These are phyloP conservation scores for Kalmanozyma brasiliensis DNA, from an alignment of 1,284 basidiomycete genomes.

Conservation along the genomic window DNA sequence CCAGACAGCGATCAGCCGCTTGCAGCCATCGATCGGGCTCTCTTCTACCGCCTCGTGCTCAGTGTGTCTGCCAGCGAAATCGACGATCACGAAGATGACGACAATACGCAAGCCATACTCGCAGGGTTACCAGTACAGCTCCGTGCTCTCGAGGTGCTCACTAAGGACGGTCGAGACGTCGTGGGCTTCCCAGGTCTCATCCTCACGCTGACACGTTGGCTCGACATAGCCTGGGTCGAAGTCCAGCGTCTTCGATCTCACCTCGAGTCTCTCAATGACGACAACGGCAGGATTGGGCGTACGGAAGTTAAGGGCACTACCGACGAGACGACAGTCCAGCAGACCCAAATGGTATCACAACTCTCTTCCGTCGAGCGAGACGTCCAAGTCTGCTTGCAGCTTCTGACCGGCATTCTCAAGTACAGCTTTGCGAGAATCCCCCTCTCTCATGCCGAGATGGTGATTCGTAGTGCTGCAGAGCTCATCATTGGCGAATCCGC, in stretches of 20 bases:
- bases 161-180: slow-evolving; percentile 61
- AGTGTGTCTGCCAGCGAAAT: slow-evolving; percentile 42
- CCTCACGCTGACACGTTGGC: slow-evolving; percentile 51
- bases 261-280: slow-evolving; percentile 24
- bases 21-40: slow-evolving; percentile 57
- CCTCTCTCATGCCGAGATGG: slow-evolving; percentile 51
- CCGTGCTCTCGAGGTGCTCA: slow-evolving; percentile 58
- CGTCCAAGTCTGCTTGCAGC: slow-evolving; percentile 49
- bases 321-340: slow-evolving; percentile 16
- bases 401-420: slow-evolving; percentile 62
- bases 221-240: slow-evolving; percentile 52
- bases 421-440: slow-evolving; percentile 61
- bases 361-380: slow-evolving; percentile 54
- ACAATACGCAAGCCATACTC: slow-evolving; percentile 31
- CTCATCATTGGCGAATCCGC: slow-evolving; percentile 44
- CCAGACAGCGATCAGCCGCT: slow-evolving; percentile 56
- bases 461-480: slow-evolving; percentile 45
- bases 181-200: slow-evolving; percentile 58
- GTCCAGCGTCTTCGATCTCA: slow-evolving; percentile 52
- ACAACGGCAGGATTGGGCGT: slow-evolving; percentile 16
- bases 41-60: slow-evolving; percentile 58
- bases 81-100: slow-evolving; percentile 32
- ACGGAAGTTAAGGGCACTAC: slow-evolving; percentile 6
- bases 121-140: slow-evolving; percentile 54
- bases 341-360: slow-evolving; percentile 14